Evolutionary conservation across 208 protist species (phyloP).

Genomic region (Histomonas meleagridis): DNA sequence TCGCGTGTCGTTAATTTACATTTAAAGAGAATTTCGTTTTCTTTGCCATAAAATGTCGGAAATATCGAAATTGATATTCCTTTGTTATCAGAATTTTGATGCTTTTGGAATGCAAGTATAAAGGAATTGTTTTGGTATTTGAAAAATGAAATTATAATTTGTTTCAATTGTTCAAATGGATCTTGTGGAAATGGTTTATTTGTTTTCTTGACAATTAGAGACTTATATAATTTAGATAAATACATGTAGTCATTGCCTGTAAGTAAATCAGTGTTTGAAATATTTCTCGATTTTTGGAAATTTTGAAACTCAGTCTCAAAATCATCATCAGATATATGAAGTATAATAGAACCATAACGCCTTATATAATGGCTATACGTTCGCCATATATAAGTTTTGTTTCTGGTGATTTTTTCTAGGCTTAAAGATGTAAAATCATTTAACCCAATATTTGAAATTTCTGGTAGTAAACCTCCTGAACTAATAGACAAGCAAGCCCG

Average conservation of each 20-base stretch:
- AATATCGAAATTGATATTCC: neutral
- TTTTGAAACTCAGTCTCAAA: neutral
- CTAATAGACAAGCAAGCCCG: neutral
- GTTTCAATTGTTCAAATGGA: constrained; percentile 2
- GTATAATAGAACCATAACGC: neutral
- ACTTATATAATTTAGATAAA: neutral
- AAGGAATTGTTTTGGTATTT: too few relatives aligned
- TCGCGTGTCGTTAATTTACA: neutral
- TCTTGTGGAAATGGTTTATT: constrained; percentile 33
- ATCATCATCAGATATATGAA: neutral
- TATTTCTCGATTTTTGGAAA: neutral
- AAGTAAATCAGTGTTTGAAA: neutral
- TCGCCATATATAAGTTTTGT: neutral
- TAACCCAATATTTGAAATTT: neutral
- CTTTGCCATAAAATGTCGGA: neutral
- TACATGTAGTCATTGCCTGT: neutral
- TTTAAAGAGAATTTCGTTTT: neutral
- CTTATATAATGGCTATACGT: neutral
- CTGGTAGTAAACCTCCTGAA: neutral
- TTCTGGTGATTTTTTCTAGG: neutral
- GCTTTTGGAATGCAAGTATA: too few relatives aligned
- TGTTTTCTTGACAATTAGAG: neutral
- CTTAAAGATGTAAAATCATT: neutral
- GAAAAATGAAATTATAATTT: neutral
- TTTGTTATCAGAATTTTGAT: too few relatives aligned